Base-by-base conservation (phyloP, 108 stramenopile species). In the Fragilaria radians region DNA sequence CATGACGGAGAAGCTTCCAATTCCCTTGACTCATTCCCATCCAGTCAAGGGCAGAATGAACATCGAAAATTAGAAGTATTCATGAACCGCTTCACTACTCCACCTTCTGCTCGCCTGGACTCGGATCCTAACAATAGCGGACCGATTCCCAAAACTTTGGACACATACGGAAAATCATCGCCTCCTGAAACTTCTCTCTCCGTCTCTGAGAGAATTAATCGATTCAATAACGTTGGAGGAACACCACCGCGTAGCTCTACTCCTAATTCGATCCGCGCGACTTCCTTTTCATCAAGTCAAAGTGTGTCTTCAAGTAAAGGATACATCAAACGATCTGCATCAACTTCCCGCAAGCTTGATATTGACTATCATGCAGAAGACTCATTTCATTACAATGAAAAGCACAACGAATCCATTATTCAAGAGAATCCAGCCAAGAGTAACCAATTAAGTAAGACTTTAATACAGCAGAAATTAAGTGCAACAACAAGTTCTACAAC, bases 51-150 rank as follows among this genome's bases (percentile, higher is more conserved):
- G 31, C n/a, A 2, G 1, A 1, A 25, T 9, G 61, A 62, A 32
- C 51, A 62, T 32, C 31, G n/a, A 23, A 48, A 50, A 22, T 62
- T 62, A 25, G 28, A 34, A 50, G 50, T 30, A 1, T 62, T 31
- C 26, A 50, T 62, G 1, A 62, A 62, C 52, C 61, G 61, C 2
- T 62, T 62, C 61, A 4, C 1, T 25, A 3, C 27, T 31, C 23
- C 49, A 62, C 28, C 61, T 36, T 46, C 57, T 36, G 4, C 50
- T 21, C 50, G 50, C 19, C 7, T 7, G 14, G 36, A 42, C 11
- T 11, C 36, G 14, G 36, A 42, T 11, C 7, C 11, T 11, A 7
- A 14, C 36, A 42, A 42, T 14, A 42, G 36, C 7, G 5, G n/a
- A 7, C 19, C 9, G 7, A 51, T 19, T 7, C 7, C 50, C 9